phyloP scores from a whole-genome alignment of 2,329 filamentous ascomycete species.

The Lasiodiplodia citricola region DNA sequence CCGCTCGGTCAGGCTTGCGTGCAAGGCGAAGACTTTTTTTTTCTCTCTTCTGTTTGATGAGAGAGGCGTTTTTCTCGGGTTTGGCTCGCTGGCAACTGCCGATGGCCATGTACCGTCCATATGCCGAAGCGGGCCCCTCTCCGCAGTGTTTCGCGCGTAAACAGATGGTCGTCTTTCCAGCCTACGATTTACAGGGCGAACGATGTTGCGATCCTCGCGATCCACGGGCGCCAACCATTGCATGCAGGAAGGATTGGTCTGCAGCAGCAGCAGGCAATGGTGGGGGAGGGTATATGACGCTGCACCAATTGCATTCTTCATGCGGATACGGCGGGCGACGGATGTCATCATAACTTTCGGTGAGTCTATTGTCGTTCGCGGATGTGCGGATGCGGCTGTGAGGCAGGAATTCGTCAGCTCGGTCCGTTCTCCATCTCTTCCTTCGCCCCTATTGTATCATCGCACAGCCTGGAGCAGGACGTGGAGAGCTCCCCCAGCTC shows the following conservation, averaged over 20 bases:
- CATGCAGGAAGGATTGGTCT: not conserved
- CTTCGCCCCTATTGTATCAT: conserved; percentile 4
- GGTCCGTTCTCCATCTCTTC: not conserved
- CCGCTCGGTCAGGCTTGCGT: not conserved
- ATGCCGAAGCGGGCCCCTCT: not conserved
- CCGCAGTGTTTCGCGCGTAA: not conserved
- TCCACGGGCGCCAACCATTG: not conserved
- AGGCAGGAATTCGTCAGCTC: not conserved
- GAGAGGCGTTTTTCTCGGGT: not conserved
- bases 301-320: not conserved
- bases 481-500: conserved; percentile 1
- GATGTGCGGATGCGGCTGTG: conserved; percentile 13
- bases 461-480: not conserved
- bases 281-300: not conserved
- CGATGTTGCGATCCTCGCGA: not conserved
- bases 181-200: not conserved
- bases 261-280: not conserved
- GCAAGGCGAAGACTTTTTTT: not conserved
- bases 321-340: no score
- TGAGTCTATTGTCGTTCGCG: conserved; percentile 1
- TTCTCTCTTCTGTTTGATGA: no score
- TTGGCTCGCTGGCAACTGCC: not conserved
- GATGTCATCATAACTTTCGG: not conserved
- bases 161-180: no score
- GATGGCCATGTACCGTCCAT: not conserved